phyloP scores from a whole-genome alignment of 2,329 filamentous ascomycete species.

The Aspergillus cejpii region DNA sequence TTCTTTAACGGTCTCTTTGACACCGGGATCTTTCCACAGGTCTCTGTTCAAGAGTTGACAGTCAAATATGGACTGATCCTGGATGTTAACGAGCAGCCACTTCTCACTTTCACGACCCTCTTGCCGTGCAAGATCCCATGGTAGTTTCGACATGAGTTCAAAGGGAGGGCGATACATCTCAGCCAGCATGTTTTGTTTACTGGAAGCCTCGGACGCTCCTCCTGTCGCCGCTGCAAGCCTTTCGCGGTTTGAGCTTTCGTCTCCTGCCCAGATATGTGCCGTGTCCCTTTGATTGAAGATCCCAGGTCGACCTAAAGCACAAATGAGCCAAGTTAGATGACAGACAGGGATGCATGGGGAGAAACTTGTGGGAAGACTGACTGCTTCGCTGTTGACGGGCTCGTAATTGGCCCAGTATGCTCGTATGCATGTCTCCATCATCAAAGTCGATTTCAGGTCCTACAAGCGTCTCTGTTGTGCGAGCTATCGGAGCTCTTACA shows the following conservation, averaged over 20 bases:
- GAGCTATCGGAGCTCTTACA: slow-evolving; percentile 82
- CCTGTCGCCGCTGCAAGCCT: slow-evolving; percentile 56
- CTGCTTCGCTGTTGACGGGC: slow-evolving; percentile 36
- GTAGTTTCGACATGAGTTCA: slow-evolving; percentile 71
- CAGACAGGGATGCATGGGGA: background rate
- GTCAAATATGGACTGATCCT: slow-evolving; percentile 87
- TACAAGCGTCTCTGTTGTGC: slow-evolving; percentile 85
- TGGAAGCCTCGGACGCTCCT: slow-evolving; percentile 57
- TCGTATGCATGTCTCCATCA: slow-evolving; percentile 53
- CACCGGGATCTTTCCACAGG: slow-evolving; percentile 81
- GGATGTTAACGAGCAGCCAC: slow-evolving; percentile 93
- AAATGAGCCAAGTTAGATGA: slow-evolving; percentile 10
- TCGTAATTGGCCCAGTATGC: slow-evolving; percentile 61
- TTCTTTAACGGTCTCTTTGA: slow-evolving; percentile 74
- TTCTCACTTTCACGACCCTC: slow-evolving; percentile 82
- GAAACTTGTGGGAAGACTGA: slow-evolving; percentile 13
- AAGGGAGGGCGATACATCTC: slow-evolving; percentile 90
- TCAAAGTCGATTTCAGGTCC: slow-evolving; percentile 57
- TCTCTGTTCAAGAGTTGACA: slow-evolving; percentile 92
- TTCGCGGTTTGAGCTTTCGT: slow-evolving; percentile 45
- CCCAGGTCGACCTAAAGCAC: slow-evolving; percentile 45
- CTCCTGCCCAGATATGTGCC: slow-evolving; percentile 54
- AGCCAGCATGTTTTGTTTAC: slow-evolving; percentile 71
- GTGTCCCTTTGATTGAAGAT: slow-evolving; percentile 63
- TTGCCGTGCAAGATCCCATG: slow-evolving; percentile 79